Base-by-base conservation (phyloP, 257 asterid species). In the Capsicum baccatum region DNA sequence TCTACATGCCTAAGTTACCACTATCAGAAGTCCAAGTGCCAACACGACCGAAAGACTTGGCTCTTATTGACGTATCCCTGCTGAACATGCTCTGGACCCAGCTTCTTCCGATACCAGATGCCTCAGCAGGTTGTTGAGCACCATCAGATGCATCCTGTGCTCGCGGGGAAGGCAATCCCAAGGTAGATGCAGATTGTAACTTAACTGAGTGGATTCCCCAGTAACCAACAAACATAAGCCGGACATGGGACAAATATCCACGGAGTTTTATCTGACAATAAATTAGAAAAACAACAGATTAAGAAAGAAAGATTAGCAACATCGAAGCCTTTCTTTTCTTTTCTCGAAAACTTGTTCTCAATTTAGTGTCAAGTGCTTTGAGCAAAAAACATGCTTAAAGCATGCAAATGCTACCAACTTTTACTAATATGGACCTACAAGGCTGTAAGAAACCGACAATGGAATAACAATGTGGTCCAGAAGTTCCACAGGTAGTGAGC, bases 71-170 rank as follows among this genome's bases (percentile, higher is more conserved):
- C 47, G 90, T 81, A 74, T 95, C 99, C 85, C 97, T 89, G 90
- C 97, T 95, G 89, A 95, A 95, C 99, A 95, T 95, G 93, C 99
- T 95, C 87, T 95, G 99, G 44, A 95, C 99, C 99, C 99, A 94
- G 90, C 98, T 95, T 89, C 99, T 92, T 86, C 99, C 99, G 76
- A 90, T 92, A 85, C 89, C 97, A 85, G 98, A 89, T 80, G 93
- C 99, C 91, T 95, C 99, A 66, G 98, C 88, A 52, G 95, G 92
- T 87, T 91, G 96, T 81, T 94, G 92, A 66, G 88, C 83, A 88
- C 87, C 93, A 85, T 86, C 88, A 11, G 89, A 89, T 81, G 91
- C 87, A 89, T 93, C 97, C 88, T 93, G 96, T 81, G 96, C 92
- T 79, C 95, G 95, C 83, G 98, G 99, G 85, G 98, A 94, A 86